Evolutionary conservation across 2,329 filamentous ascomycete genomes (phyloP), one percentile per base, ranked within the genome.

Genomic region (Exophiala spinifera): DNA sequence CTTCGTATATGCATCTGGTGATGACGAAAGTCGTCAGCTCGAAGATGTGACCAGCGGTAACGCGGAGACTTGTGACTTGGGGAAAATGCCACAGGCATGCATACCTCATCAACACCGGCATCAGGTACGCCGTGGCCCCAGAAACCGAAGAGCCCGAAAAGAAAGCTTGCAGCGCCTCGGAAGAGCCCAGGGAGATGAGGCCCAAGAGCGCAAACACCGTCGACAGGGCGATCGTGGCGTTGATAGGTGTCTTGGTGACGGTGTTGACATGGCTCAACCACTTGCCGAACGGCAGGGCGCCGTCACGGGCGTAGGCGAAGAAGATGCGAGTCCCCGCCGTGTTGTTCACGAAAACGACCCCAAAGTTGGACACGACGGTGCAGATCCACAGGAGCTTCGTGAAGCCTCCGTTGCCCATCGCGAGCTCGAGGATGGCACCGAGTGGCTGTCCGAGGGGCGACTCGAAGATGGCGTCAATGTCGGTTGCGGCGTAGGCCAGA

Each of bases 301-400:
- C 76, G 64, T 85, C 83, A 33, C 82, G 78, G 34, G 81, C 79
- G 13, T 81, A 67, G 1, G 76, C 73, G 78, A 79, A 81, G 67
- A 76, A 79, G 33, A 74, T 67, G 13, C 65, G 63, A 36, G 65
- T 63, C 17, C 46, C 46, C 4, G 46, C 31, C 3, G 46, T 49
- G 20, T 34, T 49, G 28, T 39, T 49, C 33, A 49, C 46, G 33
- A 49, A 49, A 19, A 49, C 34, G 28, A 49, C 46, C 4, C 46
- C 46, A 17, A 49, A 49, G 15, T 49, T 49, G n/a, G 46, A 49
- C 15, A 49, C 15, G 17, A 49, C 46, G 4, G 46, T 49, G 15
- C 46, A 49, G 15, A 40, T 19, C 46, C 46, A 49, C 6, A 49
- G 46, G n/a, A 49, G 23, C 17, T 40, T 49, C 7, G 46, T 37